These are phyloP conservation scores for Brassica hybrid DNA, from an alignment of 441 rosid genomes.

Conservation along the genomic window DNA sequence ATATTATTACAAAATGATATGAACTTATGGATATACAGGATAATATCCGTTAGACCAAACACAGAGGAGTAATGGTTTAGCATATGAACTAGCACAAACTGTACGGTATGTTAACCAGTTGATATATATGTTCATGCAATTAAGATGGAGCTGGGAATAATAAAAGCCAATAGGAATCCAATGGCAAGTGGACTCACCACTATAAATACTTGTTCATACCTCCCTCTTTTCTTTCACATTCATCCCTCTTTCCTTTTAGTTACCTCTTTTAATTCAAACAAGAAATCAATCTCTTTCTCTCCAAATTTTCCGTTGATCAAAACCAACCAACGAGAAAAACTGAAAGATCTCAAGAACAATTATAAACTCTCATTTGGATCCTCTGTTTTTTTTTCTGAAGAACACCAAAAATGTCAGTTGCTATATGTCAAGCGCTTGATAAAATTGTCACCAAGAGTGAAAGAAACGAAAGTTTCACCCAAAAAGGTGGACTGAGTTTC, in stretches of 20 bases:
- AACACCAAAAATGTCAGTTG: slow-evolving; percentile 31
- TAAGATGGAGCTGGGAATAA: slow-evolving; percentile 9
- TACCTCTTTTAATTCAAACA: slow-evolving; percentile 11
- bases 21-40: slow-evolving; percentile 28
- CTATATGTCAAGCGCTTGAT: slow-evolving; percentile 21
- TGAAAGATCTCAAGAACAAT: slow-evolving; percentile 17
- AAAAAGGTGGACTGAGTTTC: slow-evolving; percentile 54
- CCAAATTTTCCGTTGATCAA: background rate
- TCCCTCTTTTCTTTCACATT: slow-evolving; percentile 36
- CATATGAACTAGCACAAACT: background rate
- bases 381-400: slow-evolving; percentile 7
- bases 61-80: background rate
- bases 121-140: slow-evolving; percentile 19
- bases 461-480: slow-evolving; percentile 20
- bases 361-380: slow-evolving; percentile 13
- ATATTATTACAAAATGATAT: background rate
- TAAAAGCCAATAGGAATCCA: slow-evolving; percentile 35
- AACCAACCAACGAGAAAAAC: slow-evolving; percentile 24
- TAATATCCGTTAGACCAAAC: slow-evolving; percentile 17
- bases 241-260: slow-evolving; percentile 20
- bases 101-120: background rate
- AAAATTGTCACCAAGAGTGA: slow-evolving; percentile 4
- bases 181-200: slow-evolving; percentile 33
- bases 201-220: slow-evolving; percentile 37
- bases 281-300: background rate